Evolutionary conservation across 208 protist genomes (phyloP).

Genomic region (Spironucleus salmonicida): DNA sequence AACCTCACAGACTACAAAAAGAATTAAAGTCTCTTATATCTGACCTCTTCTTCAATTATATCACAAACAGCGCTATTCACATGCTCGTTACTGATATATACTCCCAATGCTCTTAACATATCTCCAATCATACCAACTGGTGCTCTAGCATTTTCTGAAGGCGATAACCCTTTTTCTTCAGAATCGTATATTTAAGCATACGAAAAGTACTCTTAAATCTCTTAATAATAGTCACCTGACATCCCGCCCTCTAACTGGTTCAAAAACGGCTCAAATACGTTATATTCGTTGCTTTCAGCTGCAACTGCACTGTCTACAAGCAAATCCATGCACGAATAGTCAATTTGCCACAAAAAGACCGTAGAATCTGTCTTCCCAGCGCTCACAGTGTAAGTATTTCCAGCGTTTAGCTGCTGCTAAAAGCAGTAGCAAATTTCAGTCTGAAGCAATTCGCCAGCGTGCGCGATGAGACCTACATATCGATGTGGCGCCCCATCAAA

Average conservation of each 20-base stretch:
- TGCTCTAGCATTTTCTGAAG: slow-evolving; percentile 11
- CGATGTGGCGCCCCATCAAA: slow-evolving; percentile 15
- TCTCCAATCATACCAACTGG: slow-evolving; percentile 9
- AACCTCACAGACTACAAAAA: not conserved
- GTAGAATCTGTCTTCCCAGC: not conserved
- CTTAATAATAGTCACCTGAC: not conserved
- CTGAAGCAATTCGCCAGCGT: not conserved
- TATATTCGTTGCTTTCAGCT: not conserved
- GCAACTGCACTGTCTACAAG: not conserved
- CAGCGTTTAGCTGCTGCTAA: not conserved
- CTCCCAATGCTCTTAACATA: slow-evolving; percentile 8
- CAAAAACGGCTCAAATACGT: slow-evolving; percentile 17
- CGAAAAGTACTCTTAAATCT: slow-evolving; percentile 12
- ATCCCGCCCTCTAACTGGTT: not conserved
- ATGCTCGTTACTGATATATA: slow-evolving; percentile 12
- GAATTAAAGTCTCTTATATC: not conserved
- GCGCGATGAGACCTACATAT: slow-evolving; percentile 8
- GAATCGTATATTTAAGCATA: slow-evolving; percentile 24
- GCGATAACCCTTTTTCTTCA: slow-evolving; percentile 11
- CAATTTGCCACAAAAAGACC: not conserved
- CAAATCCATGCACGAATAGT: slow-evolving; percentile 8
- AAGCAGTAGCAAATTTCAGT: slow-evolving; percentile 11
- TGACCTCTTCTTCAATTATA: slow-evolving; percentile 13
- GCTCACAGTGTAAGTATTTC: slow-evolving; percentile 13
- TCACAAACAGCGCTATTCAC: not conserved